Base-by-base conservation (phyloP, 2,329 filamentous ascomycete genomes). In the Dissoconium aciculare region DNA sequence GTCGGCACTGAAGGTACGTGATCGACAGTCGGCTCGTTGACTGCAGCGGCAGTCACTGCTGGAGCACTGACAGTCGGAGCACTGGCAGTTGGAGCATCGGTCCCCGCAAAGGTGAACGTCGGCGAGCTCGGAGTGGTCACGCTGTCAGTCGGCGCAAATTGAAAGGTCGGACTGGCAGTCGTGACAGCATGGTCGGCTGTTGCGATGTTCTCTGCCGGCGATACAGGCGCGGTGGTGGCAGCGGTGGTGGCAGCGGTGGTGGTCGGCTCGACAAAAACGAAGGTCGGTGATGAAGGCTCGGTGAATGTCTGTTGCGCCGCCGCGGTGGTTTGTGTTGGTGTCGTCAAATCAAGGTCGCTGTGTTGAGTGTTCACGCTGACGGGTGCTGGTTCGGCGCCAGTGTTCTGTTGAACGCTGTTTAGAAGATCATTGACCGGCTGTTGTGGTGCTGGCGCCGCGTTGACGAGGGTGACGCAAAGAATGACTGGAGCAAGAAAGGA, bases 381-480 rank as follows among this genome's bases (percentile, higher is more conserved):
- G 8, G 19, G 19, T n/a, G n/a, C n/a, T n/a, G n/a, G n/a, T n/a
- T n/a, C n/a, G n/a, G n/a, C n/a, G n/a, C n/a, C n/a, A n/a, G n/a
- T n/a, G n/a, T n/a, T n/a, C 19, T 23, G 19, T 8, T 23, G n/a
- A n/a, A n/a, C 8, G 8, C 8, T 8, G 8, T 8, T 8, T 8
- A 23, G n/a, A n/a, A 23, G 19, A 24, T 28, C 30, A 17, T 23
- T 28, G 15, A 14, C 16, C 11, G 23, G 15, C 13, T 15, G 23
- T 19, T 39, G 33, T 13, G 36, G 33, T 23, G 30, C 31, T 8
- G 19, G 19, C 19, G 19, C 19, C 8, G 19, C 19, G 19, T 8
- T n/a, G 8, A 21, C 36, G 29, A 37, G 8, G 5, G 38, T 23
- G 14, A 31, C 10, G 15, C 15, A 35, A 33, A 35, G 30, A 31